Base-by-base conservation (phyloP, 768 basidiomycete species). In the Austroboletus festivus region DNA sequence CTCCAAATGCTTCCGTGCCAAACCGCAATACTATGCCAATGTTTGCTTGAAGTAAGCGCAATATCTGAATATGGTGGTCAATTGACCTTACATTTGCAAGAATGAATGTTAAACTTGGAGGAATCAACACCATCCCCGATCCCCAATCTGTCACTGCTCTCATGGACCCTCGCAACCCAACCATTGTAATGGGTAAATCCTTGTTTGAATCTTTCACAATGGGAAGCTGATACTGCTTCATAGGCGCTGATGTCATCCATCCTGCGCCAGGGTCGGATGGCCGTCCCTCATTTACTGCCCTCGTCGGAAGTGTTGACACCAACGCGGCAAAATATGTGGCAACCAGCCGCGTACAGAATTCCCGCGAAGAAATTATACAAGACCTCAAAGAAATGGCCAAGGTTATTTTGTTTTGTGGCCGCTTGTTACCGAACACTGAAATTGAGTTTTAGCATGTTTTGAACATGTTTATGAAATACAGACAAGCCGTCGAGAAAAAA, bases 41-140 rank as follows among this genome's bases (percentile, higher is more conserved):
- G 84, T 90, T 6, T 82, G 79, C 55, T 64, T 91, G 26, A 91
- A 91, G 88, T 88, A 46, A 55, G 82, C 67, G 8, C 23, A 21
- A 30, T 20, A 23, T 22, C n/a, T 11, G n/a, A n/a, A 26, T 46
- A 7, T 5, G 23, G 13, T 19, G 15, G 21, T 13, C 47, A 33
- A 9, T 33, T 21, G 23, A 22, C 33, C 42, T 50, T 49, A 47
- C 44, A 31, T 16, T 4, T 21, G 20, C 19, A 51, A 91, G 88
- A 63, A 75, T 91, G 56, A 91, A 91, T 51, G 89, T 89, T 18
- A 91, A 92, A 63, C 73, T 91, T 0, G 89, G 89, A 13, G 89
- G 89, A 1, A 85, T 90, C 61, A 92, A 92, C 61, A 79, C 81
- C 2, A 73, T 92, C 24, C 89, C 88, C 0, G 85, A 88, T 43